Evolutionary conservation across 192 early-diverging fungal genomes (phyloP).

Genomic region (Phlyctochytrium bullatum): DNA sequence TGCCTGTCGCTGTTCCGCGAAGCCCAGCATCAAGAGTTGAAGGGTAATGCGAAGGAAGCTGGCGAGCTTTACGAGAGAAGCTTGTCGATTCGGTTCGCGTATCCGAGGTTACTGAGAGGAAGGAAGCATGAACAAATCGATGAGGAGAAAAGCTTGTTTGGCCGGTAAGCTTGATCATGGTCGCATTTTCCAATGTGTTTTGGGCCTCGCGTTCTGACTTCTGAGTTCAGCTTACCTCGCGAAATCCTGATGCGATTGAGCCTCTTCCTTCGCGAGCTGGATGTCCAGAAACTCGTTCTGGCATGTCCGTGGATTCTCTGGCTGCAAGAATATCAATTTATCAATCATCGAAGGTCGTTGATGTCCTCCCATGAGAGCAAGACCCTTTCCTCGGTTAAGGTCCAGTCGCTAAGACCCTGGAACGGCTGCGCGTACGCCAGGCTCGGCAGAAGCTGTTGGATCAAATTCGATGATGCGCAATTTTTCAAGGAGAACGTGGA

Average conservation of each 20-base stretch:
- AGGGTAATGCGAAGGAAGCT: neutral
- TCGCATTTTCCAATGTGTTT: too few species aligned
- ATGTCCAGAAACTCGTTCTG: neutral
- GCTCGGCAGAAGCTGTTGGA: too few species aligned
- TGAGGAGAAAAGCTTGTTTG: too few species aligned
- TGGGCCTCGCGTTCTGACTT: too few species aligned
- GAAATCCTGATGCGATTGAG: neutral
- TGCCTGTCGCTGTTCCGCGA: conserved; percentile 11
- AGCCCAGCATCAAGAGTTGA: conserved; percentile 10
- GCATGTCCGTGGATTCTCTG: neutral
- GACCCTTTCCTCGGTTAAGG: too few species aligned
- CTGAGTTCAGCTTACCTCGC: neutral
- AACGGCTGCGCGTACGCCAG: too few species aligned
- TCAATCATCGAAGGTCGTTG: too few species aligned
- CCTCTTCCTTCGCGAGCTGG: neutral
- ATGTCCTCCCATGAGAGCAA: too few species aligned
- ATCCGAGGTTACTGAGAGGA: too few species aligned
- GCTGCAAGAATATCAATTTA: neutral
- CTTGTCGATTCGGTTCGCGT: neutral
- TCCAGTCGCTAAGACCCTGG: too few species aligned
- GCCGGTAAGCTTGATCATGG: too few species aligned
- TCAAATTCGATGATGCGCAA: neutral
- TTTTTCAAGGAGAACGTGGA: neutral
- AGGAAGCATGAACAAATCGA: too few species aligned
- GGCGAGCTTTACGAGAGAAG: conserved; percentile 12